Base-by-base conservation (phyloP, 2,329 filamentous ascomycete genomes). In the Botryosphaeria agaves region DNA sequence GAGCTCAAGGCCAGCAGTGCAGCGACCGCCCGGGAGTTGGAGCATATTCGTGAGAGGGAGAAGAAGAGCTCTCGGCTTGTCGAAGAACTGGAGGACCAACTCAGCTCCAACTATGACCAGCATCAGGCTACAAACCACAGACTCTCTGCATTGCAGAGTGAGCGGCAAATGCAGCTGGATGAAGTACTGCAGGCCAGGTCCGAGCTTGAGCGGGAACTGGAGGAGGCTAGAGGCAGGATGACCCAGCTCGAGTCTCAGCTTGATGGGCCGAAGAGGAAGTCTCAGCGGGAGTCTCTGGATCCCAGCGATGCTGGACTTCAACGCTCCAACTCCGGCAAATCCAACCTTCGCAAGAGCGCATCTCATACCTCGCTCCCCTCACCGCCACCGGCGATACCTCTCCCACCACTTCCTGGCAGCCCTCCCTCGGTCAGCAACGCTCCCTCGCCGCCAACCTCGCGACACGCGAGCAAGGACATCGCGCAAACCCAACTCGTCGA, bases 71-170 rank as follows among this genome's bases (percentile, higher is more conserved):
- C 81, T 25, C 74, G 83, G 14, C 64, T 98, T 8, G 82, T 98
- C 6, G 83, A 95, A 51, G 87, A 98, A 56, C 73, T 98, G 4
- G 89, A 98, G 55, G 87, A 95, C 44, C 89, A 98, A 53, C 72
- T 98, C 32, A 85, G 87, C 48, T 82, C 69, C 49, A 94, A 89
- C 57, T 98, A 84, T 54, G 89, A 98, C 47, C 81, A 93, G 50
- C 84, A 87, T 36, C 82, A 94, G 47, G 63, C 72, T 35, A 75
- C 76, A 8, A 84, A 72, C 52, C 92, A 93, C 57, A 75, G 87
- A 32, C 61, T 95, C 31, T 94, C 85, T 31, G 76, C 79, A 36
- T 51, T 64, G 32, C 59, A 64, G 36, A 53, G 49, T 3, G 61
- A 63, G 43, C 49, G 53, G 16, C 55, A 53, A 21, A 44, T 51